Base-by-base conservation (phyloP, 805 yeast genomes). In the Scheffersomyces stipitis region DNA sequence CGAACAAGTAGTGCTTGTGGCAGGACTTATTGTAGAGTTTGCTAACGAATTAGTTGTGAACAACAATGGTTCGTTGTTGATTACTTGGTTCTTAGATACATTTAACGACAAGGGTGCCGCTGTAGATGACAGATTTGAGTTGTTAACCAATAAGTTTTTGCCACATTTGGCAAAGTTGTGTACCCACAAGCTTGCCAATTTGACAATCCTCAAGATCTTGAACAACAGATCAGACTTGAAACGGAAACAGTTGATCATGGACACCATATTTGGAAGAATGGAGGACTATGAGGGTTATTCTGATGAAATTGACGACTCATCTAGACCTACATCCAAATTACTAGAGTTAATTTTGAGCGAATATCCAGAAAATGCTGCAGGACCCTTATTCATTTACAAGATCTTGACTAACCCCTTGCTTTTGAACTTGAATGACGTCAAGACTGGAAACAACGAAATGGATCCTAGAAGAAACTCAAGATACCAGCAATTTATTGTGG, bases 51-150 rank as follows among this genome's bases (percentile, higher is more conserved):
- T 93, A 48, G 87, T 89, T 1, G 75, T 82, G 4, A 89, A 90
- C 58, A 76, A 81, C 44, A 93, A 93, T 58, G 97, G 98, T 16
- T 83, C 96, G 1, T 67, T 93, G 45, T 71, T 93, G 48, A 76
- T 93, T 37, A 88, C 96, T 1, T 93, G 99, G 99, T 84, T 86
- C 51, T 73, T 93, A 54, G 99, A 93, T 56, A 86, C 96, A 1
- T 69, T 59, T 41, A 60, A 52, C 37, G 62, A 41, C 30, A 26
- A 40, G 30, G 58, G 58, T 4, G 30, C 47, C 3, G 40, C 45
- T 2, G 29, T 36, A 14, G 81, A 82, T 27, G 74, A 80, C 50
- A 76, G 91, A 49, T 86, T 82, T 58, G 62, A 68, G 18, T 66
- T 86, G 14, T 66, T 93, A 32, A 80, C 88, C 2, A 75, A 78